Evolutionary conservation across 2,329 filamentous ascomycete species (phyloP).

Genomic region (Stachybotrys chartarum): DNA sequence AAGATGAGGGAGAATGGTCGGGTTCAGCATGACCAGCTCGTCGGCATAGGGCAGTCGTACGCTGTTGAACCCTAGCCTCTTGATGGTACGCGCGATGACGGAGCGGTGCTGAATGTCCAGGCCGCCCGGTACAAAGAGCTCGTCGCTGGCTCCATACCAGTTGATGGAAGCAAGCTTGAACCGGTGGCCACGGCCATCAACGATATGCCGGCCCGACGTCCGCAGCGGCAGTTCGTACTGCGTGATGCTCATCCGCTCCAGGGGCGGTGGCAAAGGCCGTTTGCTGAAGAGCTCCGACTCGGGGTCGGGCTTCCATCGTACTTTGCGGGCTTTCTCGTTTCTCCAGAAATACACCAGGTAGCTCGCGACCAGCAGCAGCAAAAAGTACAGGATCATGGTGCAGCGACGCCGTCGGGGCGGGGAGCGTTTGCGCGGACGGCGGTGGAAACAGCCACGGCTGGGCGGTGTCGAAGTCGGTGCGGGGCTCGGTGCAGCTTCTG

Average conservation of each 20-base stretch:
- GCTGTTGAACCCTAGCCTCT: conserved; percentile 60
- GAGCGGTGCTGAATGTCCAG: conserved; percentile 56
- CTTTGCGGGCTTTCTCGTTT: conserved; percentile 33
- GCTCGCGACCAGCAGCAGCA: conserved; percentile 11
- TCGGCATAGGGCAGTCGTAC: conserved; percentile 63
- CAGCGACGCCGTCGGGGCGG: conserved; percentile 5
- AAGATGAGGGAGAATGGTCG: conserved; percentile 38
- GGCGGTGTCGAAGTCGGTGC: no score
- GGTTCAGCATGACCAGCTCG: conserved; percentile 58
- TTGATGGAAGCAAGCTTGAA: conserved; percentile 60
- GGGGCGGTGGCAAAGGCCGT: conserved; percentile 37
- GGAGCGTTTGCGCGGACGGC: no score
- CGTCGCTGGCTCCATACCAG: conserved; percentile 65
- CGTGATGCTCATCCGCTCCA: conserved; percentile 32
- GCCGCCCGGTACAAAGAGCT: conserved; percentile 57
- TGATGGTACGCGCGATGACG: conserved; percentile 53
- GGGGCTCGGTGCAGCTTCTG: no score
- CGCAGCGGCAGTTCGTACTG: conserved; percentile 50
- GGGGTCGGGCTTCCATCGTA: conserved; percentile 43
- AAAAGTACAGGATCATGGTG: conserved; percentile 29
- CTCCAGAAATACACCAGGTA: conserved; percentile 36
- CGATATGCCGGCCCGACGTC: conserved; percentile 52
- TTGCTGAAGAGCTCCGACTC: conserved; percentile 39
- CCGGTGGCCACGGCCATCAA: conserved; percentile 48
- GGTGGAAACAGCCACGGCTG: no score